Percentiles rank a stretch among this genome's conserved stretches.
These are phyloP conservation scores for Rhizopogon sp. DNA, from an alignment of 768 basidiomycete genomes.

Conservation along the genomic window DNA sequence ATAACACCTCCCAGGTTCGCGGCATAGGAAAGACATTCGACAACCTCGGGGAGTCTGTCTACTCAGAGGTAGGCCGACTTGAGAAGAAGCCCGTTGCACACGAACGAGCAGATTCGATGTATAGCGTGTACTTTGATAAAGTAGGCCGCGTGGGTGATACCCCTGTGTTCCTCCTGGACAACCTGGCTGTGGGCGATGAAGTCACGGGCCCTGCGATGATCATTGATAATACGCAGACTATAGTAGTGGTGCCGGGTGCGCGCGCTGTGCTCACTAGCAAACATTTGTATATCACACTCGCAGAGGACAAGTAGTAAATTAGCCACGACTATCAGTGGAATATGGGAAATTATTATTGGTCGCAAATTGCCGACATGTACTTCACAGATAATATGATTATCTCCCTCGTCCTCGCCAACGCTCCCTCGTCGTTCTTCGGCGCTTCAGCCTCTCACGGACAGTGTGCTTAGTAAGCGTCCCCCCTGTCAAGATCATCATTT, in stretches of 20 bases:
- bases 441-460: no score
- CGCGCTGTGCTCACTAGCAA: slow-evolving; percentile 62
- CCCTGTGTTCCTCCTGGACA: slow-evolving; percentile 72
- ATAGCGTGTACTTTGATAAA: slow-evolving; percentile 80
- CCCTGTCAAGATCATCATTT: no score
- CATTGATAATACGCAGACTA: slow-evolving; percentile 93
- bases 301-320: background rate
- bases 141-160: slow-evolving; percentile 72
- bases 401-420: no score
- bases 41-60: slow-evolving; percentile 72
- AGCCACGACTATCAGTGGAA: no score
- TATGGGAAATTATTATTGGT: no score
- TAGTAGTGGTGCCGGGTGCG: slow-evolving; percentile 77
- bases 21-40: slow-evolving; percentile 91
- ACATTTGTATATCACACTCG: slow-evolving; percentile 53
- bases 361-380: no score
- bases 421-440: no score
- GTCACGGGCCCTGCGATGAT: slow-evolving; percentile 89
- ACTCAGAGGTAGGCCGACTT: slow-evolving; percentile 62
- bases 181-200: slow-evolving; percentile 62
- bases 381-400: no score
- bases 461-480: no score
- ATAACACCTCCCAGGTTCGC: slow-evolving; percentile 49
- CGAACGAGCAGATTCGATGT: slow-evolving; percentile 43
- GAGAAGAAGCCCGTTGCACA: slow-evolving; percentile 31